Evolutionary conservation across 768 basidiomycete species (phyloP), one percentile per base, ranked within the genome.

Genomic region (Saitozyma sp.): DNA sequence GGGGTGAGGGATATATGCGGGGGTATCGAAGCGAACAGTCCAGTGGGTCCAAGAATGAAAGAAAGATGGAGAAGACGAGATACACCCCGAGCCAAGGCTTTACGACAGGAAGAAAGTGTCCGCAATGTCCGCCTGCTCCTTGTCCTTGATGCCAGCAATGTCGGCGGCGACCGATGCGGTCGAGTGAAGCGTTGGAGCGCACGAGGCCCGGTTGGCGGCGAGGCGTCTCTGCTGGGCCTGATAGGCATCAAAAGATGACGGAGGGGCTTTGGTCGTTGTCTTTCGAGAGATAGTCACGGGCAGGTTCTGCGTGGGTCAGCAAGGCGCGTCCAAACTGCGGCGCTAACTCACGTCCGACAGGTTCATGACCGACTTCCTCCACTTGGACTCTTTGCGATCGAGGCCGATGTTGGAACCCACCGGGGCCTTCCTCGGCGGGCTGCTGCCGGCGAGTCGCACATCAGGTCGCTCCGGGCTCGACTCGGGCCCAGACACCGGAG

Each of bases 81-180:
- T 46, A 17, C 29, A 29, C 2, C 29, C 45, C 14, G 17, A 56
- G 6, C 16, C 39, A 41, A 46, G 16, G 14, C 57, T 37, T 54
- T 64, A 75, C 46, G 69, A 63, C 67, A 73, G 42, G 73, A 76
- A 76, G 70, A 76, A 76, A 2, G 68, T 70, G 64, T 76, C 75
- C 13, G 66, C 67, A 40, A 72, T 54, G 37, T 76, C 72, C 59
- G 59, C 54, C 40, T 73, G 64, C 37, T 74, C 72, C 43, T 76
- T 74, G 45, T 69, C 62, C 62, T 62, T 65, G 37, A 72, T 61
- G 29, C 55, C 53, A 42, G 48, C 40, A 50, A 66, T 48, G 37
- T 65, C 65, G 8, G 59, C 61, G 2, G 57, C 57, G 14, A 76
- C 53, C 20, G 59, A 70, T 20, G 70, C 66, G 20, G 61, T 60